Evolutionary conservation across 257 asterid species (phyloP).

Genomic region (Capsicum pubescens): DNA sequence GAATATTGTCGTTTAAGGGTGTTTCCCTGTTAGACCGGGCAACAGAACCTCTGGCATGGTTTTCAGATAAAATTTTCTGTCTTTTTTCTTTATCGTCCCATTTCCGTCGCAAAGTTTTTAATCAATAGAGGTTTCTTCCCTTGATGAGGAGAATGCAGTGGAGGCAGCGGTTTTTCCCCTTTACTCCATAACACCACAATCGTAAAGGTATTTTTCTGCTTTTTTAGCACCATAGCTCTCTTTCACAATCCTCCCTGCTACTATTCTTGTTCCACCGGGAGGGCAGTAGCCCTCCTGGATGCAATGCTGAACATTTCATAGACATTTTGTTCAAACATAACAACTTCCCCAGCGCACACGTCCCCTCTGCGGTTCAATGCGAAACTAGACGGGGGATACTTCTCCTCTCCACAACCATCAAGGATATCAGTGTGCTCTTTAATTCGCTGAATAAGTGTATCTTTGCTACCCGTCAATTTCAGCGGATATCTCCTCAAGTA

Average conservation of each 20-base stretch:
- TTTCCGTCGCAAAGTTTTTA: constrained; percentile 81
- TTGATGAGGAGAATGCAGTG: constrained; percentile 85
- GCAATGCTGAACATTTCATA: constrained; percentile 81
- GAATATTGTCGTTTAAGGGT: too few relatives aligned
- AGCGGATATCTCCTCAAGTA: constrained; percentile 78
- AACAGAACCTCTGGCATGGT: constrained; percentile 80
- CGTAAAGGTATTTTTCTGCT: constrained; percentile 94
- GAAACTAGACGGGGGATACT: constrained; percentile 78
- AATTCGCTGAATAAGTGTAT: constrained; percentile 63
- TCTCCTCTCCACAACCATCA: constrained; percentile 74
- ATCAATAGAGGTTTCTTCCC: constrained; percentile 88
- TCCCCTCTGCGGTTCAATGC: constrained; percentile 89
- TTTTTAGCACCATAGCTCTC: constrained; percentile 93
- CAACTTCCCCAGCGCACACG: constrained; percentile 84
- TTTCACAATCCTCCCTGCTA: constrained; percentile 85
- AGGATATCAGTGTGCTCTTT: constrained; percentile 71
- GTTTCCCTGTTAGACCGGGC: constrained; percentile 68
- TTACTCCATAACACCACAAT: constrained; percentile 95
- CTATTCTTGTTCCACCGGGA: constrained; percentile 69
- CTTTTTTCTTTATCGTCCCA: constrained; percentile 84
- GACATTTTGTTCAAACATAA: constrained; percentile 86
- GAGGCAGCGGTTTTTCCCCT: constrained; percentile 81
- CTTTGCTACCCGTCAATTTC: constrained; percentile 82
- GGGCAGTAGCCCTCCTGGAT: constrained; percentile 79
- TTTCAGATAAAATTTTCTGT: constrained; percentile 61